These are phyloP conservation scores for Triticum dicoccoides DNA, from an alignment of 176 grass and related monocot genomes.

Conservation along the genomic window DNA sequence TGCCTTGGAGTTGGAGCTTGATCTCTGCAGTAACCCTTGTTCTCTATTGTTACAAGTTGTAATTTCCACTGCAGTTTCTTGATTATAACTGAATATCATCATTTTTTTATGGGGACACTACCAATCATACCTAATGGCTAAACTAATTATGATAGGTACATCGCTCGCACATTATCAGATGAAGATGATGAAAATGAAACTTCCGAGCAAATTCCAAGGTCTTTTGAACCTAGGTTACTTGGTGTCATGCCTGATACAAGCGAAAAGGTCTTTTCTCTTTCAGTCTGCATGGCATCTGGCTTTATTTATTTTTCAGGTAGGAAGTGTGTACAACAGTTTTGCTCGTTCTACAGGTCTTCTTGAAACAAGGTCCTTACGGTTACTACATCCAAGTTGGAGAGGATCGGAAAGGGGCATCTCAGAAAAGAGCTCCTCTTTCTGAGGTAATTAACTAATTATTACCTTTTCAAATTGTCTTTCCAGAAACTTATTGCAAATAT, in stretches of 20 bases:
- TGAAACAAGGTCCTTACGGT: slow-evolving; percentile 89
- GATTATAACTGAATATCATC: neutral
- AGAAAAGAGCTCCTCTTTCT: slow-evolving; percentile 73
- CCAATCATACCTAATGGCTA: slow-evolving; percentile 5
- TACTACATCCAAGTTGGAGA: slow-evolving; percentile 89
- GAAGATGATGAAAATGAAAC: slow-evolving; percentile 58
- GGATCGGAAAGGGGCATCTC: slow-evolving; percentile 57
- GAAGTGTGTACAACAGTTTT: slow-evolving; percentile 16
- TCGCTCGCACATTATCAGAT: slow-evolving; percentile 50
- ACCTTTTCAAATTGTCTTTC: neutral
- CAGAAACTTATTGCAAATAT: slow-evolving; percentile 4
- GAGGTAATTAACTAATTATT: slow-evolving; percentile 37
- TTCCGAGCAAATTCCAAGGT: slow-evolving; percentile 31
- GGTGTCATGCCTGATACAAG: slow-evolving; percentile 61
- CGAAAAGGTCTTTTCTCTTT: slow-evolving; percentile 48
- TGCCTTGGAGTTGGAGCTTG: slow-evolving; percentile 20
- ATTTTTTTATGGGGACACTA: neutral
- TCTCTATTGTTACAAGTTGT: slow-evolving; percentile 21
- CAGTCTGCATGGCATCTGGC: neutral
- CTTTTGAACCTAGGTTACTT: slow-evolving; percentile 57
- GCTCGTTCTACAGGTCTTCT: slow-evolving; percentile 50
- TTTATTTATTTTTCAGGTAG: slow-evolving; percentile 17
- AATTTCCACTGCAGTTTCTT: slow-evolving; percentile 12
- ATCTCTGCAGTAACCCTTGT: slow-evolving; percentile 10
- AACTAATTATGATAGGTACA: slow-evolving; percentile 62